Evolutionary conservation across 2,329 filamentous ascomycete species (phyloP), one percentile per base, ranked within the genome.

Genomic region (Amauroascus niger): DNA sequence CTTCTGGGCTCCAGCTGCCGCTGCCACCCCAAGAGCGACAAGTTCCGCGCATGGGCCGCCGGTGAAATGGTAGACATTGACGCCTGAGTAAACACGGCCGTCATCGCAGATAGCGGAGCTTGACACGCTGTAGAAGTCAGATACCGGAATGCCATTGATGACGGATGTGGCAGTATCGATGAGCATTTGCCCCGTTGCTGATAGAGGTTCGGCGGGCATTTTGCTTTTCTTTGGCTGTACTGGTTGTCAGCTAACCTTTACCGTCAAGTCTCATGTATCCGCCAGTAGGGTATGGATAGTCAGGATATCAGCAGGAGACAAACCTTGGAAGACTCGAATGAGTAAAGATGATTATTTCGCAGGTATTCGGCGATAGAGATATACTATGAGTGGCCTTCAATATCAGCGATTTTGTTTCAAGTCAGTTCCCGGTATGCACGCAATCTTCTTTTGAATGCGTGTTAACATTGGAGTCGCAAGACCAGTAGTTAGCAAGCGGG

Each of bases 21-120:
- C 63, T 1, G 63, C 64, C 16, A 55, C 57, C 6, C 64, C 64
- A 20, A 66, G 54, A 9, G 61, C 61, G 16, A 65, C 64, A 9
- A 65, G 59, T 40, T 65, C 62, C 8, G 64, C 64, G 53, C 63
- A 66, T 18, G 63, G 64, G 1, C 64, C 63, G n/a, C 63, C 63
- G 0, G 59, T 65, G 58, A 63, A 63, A 49, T 64, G 63, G 43
- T 61, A 62, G 40, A 63, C 62, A 28, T 65, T 63, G 45, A 63
- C 61, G 13, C 61, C 63, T 1, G 60, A 61, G 56, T 61, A 64
- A 41, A 63, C 53, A 9, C 58, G 59, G 11, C 60, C 62, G 20
- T 61, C 56, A 11, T 52, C 44, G 14, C 57, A 49, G 8, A 59
- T 52, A 3, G 58, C 58, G 16, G 63, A 52, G 43, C 59, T 61